Evolutionary conservation across 2,329 filamentous ascomycete genomes (phyloP).

Genomic region (Zasmidium citrigriseum): DNA sequence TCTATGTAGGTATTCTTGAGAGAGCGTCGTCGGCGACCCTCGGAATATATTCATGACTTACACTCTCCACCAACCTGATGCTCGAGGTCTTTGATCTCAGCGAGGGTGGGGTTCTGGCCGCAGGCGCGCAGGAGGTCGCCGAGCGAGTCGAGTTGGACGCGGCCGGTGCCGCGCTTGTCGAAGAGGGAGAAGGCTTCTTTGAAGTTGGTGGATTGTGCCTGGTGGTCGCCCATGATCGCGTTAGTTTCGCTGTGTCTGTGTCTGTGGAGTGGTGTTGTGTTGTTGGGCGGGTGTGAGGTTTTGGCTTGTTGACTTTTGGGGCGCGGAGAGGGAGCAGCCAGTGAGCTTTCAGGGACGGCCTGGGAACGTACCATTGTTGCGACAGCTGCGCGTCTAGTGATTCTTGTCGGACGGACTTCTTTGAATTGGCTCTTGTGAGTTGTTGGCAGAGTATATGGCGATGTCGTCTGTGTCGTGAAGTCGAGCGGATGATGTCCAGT

Average conservation of each 20-base stretch:
- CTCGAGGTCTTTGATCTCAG: constrained; percentile 91
- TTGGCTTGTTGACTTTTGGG: no score
- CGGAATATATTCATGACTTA: constrained; percentile 56
- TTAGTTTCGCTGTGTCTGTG: constrained; percentile 11
- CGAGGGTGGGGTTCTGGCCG: constrained; percentile 93
- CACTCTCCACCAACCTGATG: constrained; percentile 87
- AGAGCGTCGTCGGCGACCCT: no score
- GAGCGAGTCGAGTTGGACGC: constrained; percentile 80
- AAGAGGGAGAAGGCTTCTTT: constrained; percentile 99
- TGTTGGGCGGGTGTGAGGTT: background rate
- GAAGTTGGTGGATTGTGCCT: constrained; percentile 95
- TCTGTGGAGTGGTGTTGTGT: background rate
- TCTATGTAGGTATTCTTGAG: background rate
- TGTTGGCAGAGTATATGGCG: no score
- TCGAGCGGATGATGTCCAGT: no score
- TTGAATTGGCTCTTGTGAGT: no score
- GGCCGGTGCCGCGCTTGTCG: constrained; percentile 97
- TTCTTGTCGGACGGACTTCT: no score
- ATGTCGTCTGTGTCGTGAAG: no score
- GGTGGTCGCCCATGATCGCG: constrained; percentile 36
- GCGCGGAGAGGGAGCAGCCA: no score
- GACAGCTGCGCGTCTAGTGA: no score
- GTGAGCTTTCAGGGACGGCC: no score
- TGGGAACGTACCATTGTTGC: no score
- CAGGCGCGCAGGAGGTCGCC: constrained; percentile 95